Base-by-base conservation (phyloP, 2,329 filamentous ascomycete species). In the Raffaelea albimanens region DNA sequence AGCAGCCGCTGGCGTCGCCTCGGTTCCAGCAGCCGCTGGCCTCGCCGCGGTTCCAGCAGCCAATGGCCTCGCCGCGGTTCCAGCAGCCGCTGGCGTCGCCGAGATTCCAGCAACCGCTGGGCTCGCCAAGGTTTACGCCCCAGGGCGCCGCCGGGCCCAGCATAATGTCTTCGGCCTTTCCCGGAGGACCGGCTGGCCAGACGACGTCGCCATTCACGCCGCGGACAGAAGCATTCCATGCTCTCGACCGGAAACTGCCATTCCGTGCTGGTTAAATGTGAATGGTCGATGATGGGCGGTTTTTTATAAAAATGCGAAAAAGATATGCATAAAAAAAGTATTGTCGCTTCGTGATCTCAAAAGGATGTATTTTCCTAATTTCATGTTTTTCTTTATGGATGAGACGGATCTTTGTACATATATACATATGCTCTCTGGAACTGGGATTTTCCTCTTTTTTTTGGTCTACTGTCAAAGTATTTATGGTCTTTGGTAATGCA, bases 171-270 rank as follows among this genome's bases (percentile, higher is more conserved):
- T 14, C 41, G 18, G 41, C 11, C 4, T 4, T 25, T 3, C 10
- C 23, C 4, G 42, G 29, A 4, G 31, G 18, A 8, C 29, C 29
- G 25, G 45, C 40, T 5, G 29, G 20, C 21, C 5, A 25, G 25
- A 29, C 34, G 25, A 13, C 25, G 10, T 47, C 45, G 33, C 52
- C 53, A 2, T 55, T 52, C 16, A 54, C 48, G 19, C 55, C 40
- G 18, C 51, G 50, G 21, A 57, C 39, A 54, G 68, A 78, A 60
- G 83, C 82, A 1, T 86, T 86, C 59, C 72, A 84, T 57, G 73
- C 75, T 13, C 66, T 83, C 43, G 76, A 82, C 52, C 65, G 78
- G 48, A 74, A 75, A 56, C 60, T 81, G 50, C 77, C 78, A 3
- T 59, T 78, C 43, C 67, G 74, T 10, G 34, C 34, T 16, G n/a